These are phyloP conservation scores for Acer yangbiense DNA, from an alignment of 345 rosid species.

Conservation along the genomic window DNA sequence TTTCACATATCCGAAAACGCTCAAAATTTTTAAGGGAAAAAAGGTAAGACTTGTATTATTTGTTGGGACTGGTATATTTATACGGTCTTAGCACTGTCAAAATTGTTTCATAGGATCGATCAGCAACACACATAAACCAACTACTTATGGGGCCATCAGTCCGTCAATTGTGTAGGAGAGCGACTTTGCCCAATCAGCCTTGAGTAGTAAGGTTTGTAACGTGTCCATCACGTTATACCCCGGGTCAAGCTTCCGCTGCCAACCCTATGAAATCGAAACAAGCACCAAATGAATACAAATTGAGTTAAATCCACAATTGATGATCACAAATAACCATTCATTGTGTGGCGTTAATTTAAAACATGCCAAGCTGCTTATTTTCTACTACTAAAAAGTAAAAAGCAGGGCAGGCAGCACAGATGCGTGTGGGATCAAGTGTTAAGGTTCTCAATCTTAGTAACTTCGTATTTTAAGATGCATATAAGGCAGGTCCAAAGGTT, in stretches of 20 bases:
- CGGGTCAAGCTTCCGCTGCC: slow-evolving; percentile 98
- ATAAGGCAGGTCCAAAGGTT: not conserved
- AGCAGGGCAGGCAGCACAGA: not conserved
- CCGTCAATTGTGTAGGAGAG: slow-evolving; percentile 96
- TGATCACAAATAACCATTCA: not conserved
- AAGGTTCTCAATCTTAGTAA: not conserved
- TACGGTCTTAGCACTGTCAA: slow-evolving; percentile 34
- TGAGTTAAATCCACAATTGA: not conserved
- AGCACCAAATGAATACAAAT: not conserved
- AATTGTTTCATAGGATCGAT: slow-evolving; percentile 33
- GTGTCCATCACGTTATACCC: slow-evolving; percentile 84
- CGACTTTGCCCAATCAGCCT: slow-evolving; percentile 90
- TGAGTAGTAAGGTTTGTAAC: slow-evolving; percentile 71
- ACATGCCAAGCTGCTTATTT: not conserved
- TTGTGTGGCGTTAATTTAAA: not conserved
- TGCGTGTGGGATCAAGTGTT: not conserved
- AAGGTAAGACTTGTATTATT: slow-evolving; percentile 21
- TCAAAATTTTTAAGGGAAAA: slow-evolving; percentile 10
- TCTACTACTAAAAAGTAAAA: not conserved
- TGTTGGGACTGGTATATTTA: slow-evolving; percentile 28
- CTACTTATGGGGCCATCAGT: slow-evolving; percentile 84
- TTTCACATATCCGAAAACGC: not conserved
- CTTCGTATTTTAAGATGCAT: not conserved
- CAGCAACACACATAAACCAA: slow-evolving; percentile 27
- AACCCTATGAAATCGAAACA: slow-evolving; percentile 56